Evolutionary conservation across 768 basidiomycete species (phyloP), one percentile per base, ranked within the genome.

Genomic region (Lactarius quietus): DNA sequence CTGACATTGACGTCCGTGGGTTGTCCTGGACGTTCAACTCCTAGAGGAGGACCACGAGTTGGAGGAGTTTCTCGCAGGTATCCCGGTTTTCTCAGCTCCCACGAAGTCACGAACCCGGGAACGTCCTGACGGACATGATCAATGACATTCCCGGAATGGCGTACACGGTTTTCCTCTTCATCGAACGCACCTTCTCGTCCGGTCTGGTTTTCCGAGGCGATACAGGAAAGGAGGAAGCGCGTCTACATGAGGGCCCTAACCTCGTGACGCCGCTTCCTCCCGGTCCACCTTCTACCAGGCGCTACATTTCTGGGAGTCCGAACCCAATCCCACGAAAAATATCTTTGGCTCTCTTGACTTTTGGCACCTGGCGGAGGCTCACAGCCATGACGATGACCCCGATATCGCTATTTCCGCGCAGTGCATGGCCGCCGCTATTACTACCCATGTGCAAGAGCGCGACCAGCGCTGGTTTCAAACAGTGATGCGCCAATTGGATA

Each of bases 1-100:
- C 65, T 1, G 60, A 57, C 4, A 66, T 66, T 35, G 65, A 66
- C 41, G 39, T 62, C 26, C 66, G 66, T 9, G 66, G 63, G 12
- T 31, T 67, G 29, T 45, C 54, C 28, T 60, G 58, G 58, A 67
- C 58, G 6, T 60, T 67, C 29, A 59, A 67, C 6, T 65, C 62
- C 33, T 67, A 43, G 66, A 67, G 38, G 66, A 67, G 58, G 66
- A 67, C 36, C 53, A 67, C 43, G 66, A 67, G 8, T 35, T 67
- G 17, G 66, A 67, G 36, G 31, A 64, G 14, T 67, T 65, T 38
- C 43, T 67, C 6, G 66, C 57, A 1, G 57, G 63, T 17, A 65
- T 67, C 63, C 66, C 4, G 66, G 63, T 10, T 67, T 67, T 48
- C 57, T 65, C 28, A 62, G 61, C 33, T 62, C 65, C 33, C 26